Conservation (phyloP, 441 rosid genomes). For the Biscutella laevigata region DNA sequence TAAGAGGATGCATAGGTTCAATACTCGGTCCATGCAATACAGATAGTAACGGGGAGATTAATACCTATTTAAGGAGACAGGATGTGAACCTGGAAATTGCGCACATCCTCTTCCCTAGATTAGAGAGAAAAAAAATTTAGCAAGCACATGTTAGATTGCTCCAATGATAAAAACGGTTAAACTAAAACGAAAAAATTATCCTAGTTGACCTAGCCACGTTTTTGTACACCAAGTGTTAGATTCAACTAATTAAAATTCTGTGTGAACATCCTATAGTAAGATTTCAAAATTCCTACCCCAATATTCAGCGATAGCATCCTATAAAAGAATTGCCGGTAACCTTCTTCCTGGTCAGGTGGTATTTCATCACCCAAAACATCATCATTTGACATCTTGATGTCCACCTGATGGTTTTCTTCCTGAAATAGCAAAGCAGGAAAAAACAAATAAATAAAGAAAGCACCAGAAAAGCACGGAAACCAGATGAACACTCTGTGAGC, state of each 20-base stretch:
- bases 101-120: conserved; percentile 68
- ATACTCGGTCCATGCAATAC: conserved; percentile 3
- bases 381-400: conserved; percentile 77
- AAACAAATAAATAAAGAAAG: not conserved
- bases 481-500: not conserved
- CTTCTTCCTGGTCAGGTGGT: conserved; percentile 67
- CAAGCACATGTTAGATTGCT: conserved; percentile 2
- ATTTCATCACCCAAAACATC: conserved; percentile 95
- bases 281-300: conserved; percentile 44
- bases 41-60: not conserved
- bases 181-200: not conserved
- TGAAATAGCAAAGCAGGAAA: conserved; percentile 26
- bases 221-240: not conserved
- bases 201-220: not conserved
- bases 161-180: not conserved
- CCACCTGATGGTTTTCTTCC: conserved; percentile 62
- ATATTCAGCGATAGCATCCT: conserved; percentile 54
- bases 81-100: conserved; percentile 97
- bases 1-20: conserved; percentile 3
- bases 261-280: conserved; percentile 3
- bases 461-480: not conserved
- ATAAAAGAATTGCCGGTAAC: conserved; percentile 60
- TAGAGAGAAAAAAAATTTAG: conserved; percentile 16
- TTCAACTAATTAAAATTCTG: not conserved
- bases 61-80: conserved; percentile 95